Percentiles rank a stretch among this genome's conserved stretches.
phyloP scores from a whole-genome alignment of 2,329 filamentous ascomycete species.

The Penicillium sp. region DNA sequence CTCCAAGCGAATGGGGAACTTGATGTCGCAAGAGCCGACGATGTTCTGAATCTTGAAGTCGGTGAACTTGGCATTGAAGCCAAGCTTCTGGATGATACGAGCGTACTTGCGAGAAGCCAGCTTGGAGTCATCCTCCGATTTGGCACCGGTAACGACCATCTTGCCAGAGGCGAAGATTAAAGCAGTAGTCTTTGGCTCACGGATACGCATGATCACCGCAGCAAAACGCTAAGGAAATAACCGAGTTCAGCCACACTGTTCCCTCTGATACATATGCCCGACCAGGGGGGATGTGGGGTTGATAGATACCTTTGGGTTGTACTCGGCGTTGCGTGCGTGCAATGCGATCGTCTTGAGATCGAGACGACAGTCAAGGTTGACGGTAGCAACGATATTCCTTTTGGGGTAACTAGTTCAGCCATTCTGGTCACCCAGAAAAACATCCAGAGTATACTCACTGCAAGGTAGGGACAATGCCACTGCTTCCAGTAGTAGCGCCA shows the following conservation, averaged over 20 bases:
- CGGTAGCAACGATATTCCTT: slow-evolving; percentile 99
- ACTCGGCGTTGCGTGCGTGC: slow-evolving; percentile 96
- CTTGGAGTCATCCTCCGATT: slow-evolving; percentile 96
- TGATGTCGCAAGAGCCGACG: slow-evolving; percentile 97
- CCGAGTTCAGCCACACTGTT: slow-evolving; percentile 45
- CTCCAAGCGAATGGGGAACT: slow-evolving; percentile 96
- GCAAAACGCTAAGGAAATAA: slow-evolving; percentile 76
- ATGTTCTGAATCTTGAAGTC: slow-evolving; percentile 99
- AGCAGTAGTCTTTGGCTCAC: slow-evolving; percentile 96
- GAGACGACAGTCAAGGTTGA: slow-evolving; percentile 94
- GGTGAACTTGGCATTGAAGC: slow-evolving; percentile 98
- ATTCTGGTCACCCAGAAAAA: slow-evolving; percentile 45
- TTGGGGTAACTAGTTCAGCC: slow-evolving; percentile 46
- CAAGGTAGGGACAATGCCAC: slow-evolving; percentile 86
- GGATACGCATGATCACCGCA: slow-evolving; percentile 99
- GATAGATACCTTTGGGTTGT: slow-evolving; percentile 83
- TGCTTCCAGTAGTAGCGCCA: slow-evolving; percentile 73
- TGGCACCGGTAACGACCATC: slow-evolving; percentile 98
- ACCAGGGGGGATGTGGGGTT: slow-evolving; percentile 31
- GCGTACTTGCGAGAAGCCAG: slow-evolving; percentile 96
- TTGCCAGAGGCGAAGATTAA: slow-evolving; percentile 98
- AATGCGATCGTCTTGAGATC: slow-evolving; percentile 98
- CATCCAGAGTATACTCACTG: slow-evolving; percentile 74
- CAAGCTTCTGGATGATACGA: slow-evolving; percentile 98
- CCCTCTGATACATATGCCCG: slow-evolving; percentile 33